Base-by-base conservation (phyloP, 352 stramenopile genomes). In the Phytophthora ohioensis region DNA sequence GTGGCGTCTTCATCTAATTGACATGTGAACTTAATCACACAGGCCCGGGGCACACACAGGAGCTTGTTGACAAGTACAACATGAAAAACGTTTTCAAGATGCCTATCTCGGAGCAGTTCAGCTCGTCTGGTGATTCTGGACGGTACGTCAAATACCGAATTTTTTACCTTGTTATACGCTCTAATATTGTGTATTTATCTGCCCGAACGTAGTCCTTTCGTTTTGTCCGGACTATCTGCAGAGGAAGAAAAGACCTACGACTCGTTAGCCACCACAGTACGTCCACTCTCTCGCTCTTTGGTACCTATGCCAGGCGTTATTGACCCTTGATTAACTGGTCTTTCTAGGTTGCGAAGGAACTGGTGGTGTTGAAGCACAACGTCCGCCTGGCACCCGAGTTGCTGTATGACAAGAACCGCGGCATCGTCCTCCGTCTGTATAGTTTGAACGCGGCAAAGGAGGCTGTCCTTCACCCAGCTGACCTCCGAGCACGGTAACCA, bases 71-170 rank as follows among this genome's bases (percentile, higher is more conserved):
- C 9, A 93, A 93, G 48, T 96, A 92, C 57, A 80, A 74, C 36
- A 88, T 96, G 72, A 90, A 89, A 67, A 91, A 96, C 62, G 83
- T 93, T 7, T 96, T 94, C 61, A 92, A 95, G 60, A 55, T 96
- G 21, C 89, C 89, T 17, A 94, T 96, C 17, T 87, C 84, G 1
- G 81, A 91, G 52, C 81, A 87, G 15, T 92, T 91, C 46, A 95
- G 87, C 47, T 76, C 67, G 3, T 87, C 86, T 30, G 88, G 81
- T 3, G 89, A 96, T 64, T 91, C 85, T 17, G 89, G 89, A 58
- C 76, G 86, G 89, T 96, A 57, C 30, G 73, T 76, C 13, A 31
- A 59, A 42, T 43, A 21, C 55, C 12, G n/a, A n/a, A 11, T 17
- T 27, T 42, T 15, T 21, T 31, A 6, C 34, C 6, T 30, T 55